Evolutionary conservation across 140 eudicot genomes (phyloP), one percentile per base, ranked within the genome.

Genomic region (Bidens hawaiensis): DNA sequence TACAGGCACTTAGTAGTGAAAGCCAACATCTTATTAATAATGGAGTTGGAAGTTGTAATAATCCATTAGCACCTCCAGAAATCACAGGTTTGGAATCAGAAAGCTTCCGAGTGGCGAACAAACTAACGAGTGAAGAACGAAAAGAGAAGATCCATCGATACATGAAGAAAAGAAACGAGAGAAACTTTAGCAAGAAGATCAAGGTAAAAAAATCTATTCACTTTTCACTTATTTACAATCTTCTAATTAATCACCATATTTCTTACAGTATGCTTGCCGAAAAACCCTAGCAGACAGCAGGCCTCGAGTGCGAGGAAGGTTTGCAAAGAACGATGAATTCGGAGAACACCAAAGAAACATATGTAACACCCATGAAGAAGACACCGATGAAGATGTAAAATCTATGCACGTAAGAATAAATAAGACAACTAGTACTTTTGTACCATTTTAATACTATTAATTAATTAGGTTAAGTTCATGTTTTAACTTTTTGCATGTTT

Each of bases 171-270:
- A 69, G 95, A 61, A 85, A 85, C 17, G 94, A 93, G 53, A 85
- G 99, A 78, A 93, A 93, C 74, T 93, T 93, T 75, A 93, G 88
- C 86, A 93, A 93, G 95, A 93, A 93, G 80, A 93, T 93, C 71
- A 93, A 93, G 99, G 99, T 93, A 19, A 30, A 17, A n/a, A 4
- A 53, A 52, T 42, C 23, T 22, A n/a, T n/a, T n/a, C n/a, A n/a
- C 19, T 27, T 53, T 71, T 14, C 17, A 62, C 50, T 2, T 9
- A 40, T n/a, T 40, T 42, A 60, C 65, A 60, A 63, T 27, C 42
- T 72, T 63, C 64, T 62, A n/a, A 71, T n/a, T n/a, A n/a, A 69
- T 49, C 31, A 18, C 22, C 28, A 11, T 30, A 27, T 40, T 21
- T 38, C 55, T 41, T 68, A 54, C 94, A 91, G 99, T 91, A 91